Base-by-base conservation (phyloP, 2,329 filamentous ascomycete species). In the Cryphonectria nitschkei region DNA sequence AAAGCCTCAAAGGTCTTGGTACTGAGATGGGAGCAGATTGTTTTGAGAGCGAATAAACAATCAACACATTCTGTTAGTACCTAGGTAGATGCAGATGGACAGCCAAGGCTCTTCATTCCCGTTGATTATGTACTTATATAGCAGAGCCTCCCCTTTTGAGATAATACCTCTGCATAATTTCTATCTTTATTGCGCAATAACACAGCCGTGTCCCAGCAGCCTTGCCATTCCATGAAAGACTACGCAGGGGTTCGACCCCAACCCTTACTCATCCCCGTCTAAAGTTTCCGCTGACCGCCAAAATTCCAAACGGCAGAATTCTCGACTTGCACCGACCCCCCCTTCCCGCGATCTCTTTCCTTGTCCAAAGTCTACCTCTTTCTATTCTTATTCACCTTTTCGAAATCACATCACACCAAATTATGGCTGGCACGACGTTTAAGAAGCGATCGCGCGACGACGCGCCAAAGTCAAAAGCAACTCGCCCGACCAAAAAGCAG, bases 401-500 rank as follows among this genome's bases (percentile, higher is more conserved):
- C 5, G 26, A 29, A 14, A 8, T 34, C 3, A 9, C 7, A 16
- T 37, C 58, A 8, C 9, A 34, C 14, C n/a, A 11, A 64, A 76
- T 61, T 70, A 78, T 80, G 79, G 76, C 78, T 63, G 78, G 76
- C 34, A 64, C 76, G 72, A 72, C 73, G 62, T 67, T 73, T 32
- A 80, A 79, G 62, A 82, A 82, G 74, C 76, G 81, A 43, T 75
- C 77, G 63, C 75, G 76, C 26, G 78, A 76, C 65, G 78, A 79
- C n/a, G 75, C 72, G 26, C 68, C 77, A n/a, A 79, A 78, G 68
- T 70, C 75, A 39, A 79, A 79, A 46, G 74, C 76, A 2, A 77
- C 78, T 61, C 80, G 83, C 19, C 86, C 86, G 0, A 79, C 80
- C 32, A 89, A 89, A 80, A 88, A 81, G 79, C 82, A 81, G 76